Base-by-base conservation (phyloP, 164 flowering plant genomes). In the Aristolochia fimbriata region DNA sequence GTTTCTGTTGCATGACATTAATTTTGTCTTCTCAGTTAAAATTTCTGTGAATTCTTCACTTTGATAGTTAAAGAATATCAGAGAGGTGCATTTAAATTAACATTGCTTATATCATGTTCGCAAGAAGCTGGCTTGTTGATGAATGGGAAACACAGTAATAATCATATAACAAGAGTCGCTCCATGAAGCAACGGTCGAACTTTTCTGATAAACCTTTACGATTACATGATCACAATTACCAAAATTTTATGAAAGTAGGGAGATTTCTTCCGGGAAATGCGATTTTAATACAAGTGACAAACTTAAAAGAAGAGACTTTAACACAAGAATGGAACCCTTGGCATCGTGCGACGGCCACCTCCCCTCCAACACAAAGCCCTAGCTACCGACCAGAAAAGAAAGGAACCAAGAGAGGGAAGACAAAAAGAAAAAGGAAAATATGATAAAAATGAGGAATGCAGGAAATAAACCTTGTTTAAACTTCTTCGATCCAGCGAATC, bases 1-100 rank as follows among this genome's bases (percentile, higher is more conserved):
- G 47, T 72, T 83, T 89, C 98, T 92, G 98, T 89, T 80, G 61
- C 86, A 89, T 69, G 80, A 84, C 78, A 85, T 92, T 87, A 81
- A 77, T 82, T 82, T 70, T 70, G 70, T 75, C 57, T 66, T 64
- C 70, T 80, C 81, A 79, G 93, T 85, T 77, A 74, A 63, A 57
- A 66, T 73, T 76, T 63, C 73, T 47, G 62, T 60, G 68, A 64
- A 33, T 76, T 70, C 37, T 74, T 65, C 58, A 66, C 59, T 56
- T 67, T 46, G 51, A 25, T 27, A 47, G 48, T 64, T 59, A 37
- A 59, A 37, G 43, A 37, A 37, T 37, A 37, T 37, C 43, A 37
- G 43, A 37, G 43, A 37, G 43, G 9, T 37, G 43, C 43, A 37
- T 27, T 27, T 27, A 27, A 27, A 27, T 37, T 37, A 10, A 37